Percentiles rank a stretch among this genome's conserved stretches.
These are phyloP conservation scores for Hortiboletus campestris DNA, from an alignment of 768 basidiomycete species.

Conservation along the genomic window DNA sequence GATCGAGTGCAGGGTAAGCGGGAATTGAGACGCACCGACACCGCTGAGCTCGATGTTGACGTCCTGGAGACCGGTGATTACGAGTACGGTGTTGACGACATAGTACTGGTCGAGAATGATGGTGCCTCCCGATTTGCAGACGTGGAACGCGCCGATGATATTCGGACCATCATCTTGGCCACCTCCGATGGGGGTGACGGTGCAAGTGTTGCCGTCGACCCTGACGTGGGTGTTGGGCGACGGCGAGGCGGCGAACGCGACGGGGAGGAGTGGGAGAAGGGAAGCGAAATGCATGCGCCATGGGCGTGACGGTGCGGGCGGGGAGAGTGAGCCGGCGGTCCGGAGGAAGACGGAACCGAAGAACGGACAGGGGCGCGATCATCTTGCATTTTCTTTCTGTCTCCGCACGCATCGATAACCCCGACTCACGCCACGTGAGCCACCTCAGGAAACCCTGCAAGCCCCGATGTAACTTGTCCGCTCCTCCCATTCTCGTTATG, in stretches of 20 bases:
- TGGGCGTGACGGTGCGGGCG: no score
- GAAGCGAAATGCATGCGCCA: neutral
- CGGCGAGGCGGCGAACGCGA: neutral
- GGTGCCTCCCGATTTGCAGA: slow-evolving; percentile 28
- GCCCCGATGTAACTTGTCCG: neutral
- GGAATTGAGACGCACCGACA: slow-evolving; percentile 24
- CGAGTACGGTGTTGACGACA: slow-evolving; percentile 39
- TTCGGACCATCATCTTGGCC: slow-evolving; percentile 38
- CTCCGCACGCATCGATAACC: slow-evolving; percentile 20
- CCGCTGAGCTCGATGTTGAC: slow-evolving; percentile 41
- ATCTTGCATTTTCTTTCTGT: no score
- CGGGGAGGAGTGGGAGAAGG: neutral
- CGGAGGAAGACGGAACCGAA: neutral
- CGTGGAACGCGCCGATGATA: slow-evolving; percentile 33
- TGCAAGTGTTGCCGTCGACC: slow-evolving; percentile 18
- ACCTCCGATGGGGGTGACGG: slow-evolving; percentile 31
- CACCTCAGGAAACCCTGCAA: slow-evolving; percentile 2
- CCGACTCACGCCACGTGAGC: slow-evolving; percentile 20
- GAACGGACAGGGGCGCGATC: neutral
- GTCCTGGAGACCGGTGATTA: slow-evolving; percentile 36
- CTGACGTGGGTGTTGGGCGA: neutral
- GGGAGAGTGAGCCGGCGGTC: no score
- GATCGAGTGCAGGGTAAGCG: neutral
- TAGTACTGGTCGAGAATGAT: slow-evolving; percentile 35
- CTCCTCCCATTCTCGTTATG: neutral